Evolutionary conservation across 2,329 filamentous ascomycete species (phyloP), one percentile per base, ranked within the genome.

Genomic region (Clonostachys rosea): DNA sequence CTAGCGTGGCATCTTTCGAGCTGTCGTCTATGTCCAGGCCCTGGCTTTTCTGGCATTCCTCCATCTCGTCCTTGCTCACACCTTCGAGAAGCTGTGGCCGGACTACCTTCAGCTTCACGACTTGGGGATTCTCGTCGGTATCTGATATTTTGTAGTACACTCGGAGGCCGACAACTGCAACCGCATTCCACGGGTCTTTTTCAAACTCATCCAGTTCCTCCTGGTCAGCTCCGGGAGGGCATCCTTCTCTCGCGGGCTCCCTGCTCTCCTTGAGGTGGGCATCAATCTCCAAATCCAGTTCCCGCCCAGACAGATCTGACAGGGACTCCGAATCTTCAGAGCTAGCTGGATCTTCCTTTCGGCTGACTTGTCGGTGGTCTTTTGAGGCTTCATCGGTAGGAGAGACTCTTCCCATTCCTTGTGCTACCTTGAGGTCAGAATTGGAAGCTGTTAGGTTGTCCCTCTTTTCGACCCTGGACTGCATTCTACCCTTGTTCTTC

Each of bases 131-230:
- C n/a, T 61, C 60, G 9, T 57, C 54, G 2, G 54, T 59, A 14
- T 59, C 60, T 0, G 59, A 53, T 1, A 64, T 68, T 54, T 77
- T 78, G 58, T 76, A 73, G 59, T 83, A 85, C 3, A 86, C 73
- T n/a, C 79, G 73, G 42, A 86, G 62, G 0, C 82, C 80, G 3
- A 84, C 72, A 10, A 83, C 75, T 4, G 70, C 76, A n/a, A 84
- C 73, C 5, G 81, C 81, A 56, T 85, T 84, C 81, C 82, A 86
- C 1, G 79, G 76, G 39, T 80, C 73, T 20, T 70, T 67, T 51
- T 79, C 73, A 43, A 75, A 76, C 47, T 81, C 78, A 52, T 79
- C 77, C 10, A 70, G 70, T 7, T 75, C 71, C n/a, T 74, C 71
- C 1, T 63, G 58, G 13, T 56, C 55, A 33, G 47, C 48, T 36